Evolutionary conservation across 2,329 filamentous ascomycete species (phyloP), one percentile per base, ranked within the genome.

Genomic region (Clonostachys solani): DNA sequence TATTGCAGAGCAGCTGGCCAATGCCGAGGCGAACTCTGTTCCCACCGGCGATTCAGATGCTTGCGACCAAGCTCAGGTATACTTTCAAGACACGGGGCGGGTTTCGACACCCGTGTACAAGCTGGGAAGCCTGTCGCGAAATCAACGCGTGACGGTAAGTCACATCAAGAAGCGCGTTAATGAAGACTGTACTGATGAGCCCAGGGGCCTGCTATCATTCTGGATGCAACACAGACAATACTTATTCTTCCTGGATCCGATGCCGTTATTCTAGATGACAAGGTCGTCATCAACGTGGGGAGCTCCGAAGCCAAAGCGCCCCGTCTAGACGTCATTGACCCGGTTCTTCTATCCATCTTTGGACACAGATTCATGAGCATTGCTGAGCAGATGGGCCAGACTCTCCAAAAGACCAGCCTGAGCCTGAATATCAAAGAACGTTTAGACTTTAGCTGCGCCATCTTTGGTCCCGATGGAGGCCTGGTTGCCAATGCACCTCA

Each of bases 311-410:
- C 54, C 0, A 50, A 64, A 35, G 74, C 80, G 29, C n/a, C n/a
- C n/a, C n/a, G n/a, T n/a, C n/a, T n/a, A n/a, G 38, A 40, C 15
- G 19, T n/a, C 35, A 37, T 89, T 0, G 84, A 90, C 57, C 87
- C 86, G 0, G 86, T 90, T 46, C 77, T 87, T 58, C 73, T 92
- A 0, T 84, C 79, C 51, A 84, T 91, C 44, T 90, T 92, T 54
- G 84, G 82, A 0, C 85, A 91, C 61, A 77, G 87, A 2, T 92
- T 91, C 66, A 91, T 91, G 87, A 83, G 84, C 2, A 88, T 91
- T 48, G 87, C 87, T 1, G 87, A 92, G 60, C 86, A 91, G 58
- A 91, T 91, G 87, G 87, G 87, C 0, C 75, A 84, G 41, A 84
- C 86, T 3, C 64, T 92, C 44, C 86, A 91, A 55, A 90, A 90